Percentiles rank a stretch among this genome's conserved stretches.
phyloP scores from a whole-genome alignment of 2,329 filamentous ascomycete genomes.

The Calonectria pseudoturangicola region DNA sequence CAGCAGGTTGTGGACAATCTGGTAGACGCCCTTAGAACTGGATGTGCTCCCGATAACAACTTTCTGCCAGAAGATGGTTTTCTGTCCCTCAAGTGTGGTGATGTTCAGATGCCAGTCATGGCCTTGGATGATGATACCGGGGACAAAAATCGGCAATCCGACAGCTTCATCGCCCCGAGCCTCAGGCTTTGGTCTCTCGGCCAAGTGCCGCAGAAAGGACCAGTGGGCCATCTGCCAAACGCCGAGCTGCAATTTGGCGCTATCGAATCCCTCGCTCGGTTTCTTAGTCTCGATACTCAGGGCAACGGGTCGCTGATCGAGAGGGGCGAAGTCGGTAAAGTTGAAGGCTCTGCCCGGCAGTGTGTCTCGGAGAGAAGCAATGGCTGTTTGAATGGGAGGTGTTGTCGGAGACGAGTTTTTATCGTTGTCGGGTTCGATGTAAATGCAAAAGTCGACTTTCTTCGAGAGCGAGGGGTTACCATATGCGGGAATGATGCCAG shows the following conservation, averaged over 20 bases:
- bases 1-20: slow-evolving; percentile 32
- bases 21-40: slow-evolving; percentile 29
- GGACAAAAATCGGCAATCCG: slow-evolving; percentile 18
- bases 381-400: neutral
- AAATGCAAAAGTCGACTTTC: slow-evolving; percentile 39
- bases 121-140: slow-evolving; percentile 28
- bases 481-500: slow-evolving; percentile 17
- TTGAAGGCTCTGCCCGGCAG: slow-evolving; percentile 18
- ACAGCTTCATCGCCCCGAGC: neutral
- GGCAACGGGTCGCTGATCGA: slow-evolving; percentile 23
- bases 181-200: slow-evolving; percentile 7
- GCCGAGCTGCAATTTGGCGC: slow-evolving; percentile 31
- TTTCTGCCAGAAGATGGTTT: slow-evolving; percentile 33
- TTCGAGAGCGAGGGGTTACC: slow-evolving; percentile 1
- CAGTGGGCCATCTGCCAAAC: slow-evolving; percentile 35
- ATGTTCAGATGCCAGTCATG: slow-evolving; percentile 35
- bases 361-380: slow-evolving; percentile 7
- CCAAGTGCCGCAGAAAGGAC: slow-evolving; percentile 20
- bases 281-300: slow-evolving; percentile 35
- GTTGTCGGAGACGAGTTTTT: neutral
- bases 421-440: slow-evolving; percentile 27
- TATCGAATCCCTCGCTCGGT: slow-evolving; percentile 32
- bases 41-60: slow-evolving; percentile 26
- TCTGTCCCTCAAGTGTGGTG: slow-evolving; percentile 27
- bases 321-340: slow-evolving; percentile 28